phyloP scores from a whole-genome alignment of 2,329 filamentous ascomycete genomes.

The Raffaelea ambrosiae region DNA sequence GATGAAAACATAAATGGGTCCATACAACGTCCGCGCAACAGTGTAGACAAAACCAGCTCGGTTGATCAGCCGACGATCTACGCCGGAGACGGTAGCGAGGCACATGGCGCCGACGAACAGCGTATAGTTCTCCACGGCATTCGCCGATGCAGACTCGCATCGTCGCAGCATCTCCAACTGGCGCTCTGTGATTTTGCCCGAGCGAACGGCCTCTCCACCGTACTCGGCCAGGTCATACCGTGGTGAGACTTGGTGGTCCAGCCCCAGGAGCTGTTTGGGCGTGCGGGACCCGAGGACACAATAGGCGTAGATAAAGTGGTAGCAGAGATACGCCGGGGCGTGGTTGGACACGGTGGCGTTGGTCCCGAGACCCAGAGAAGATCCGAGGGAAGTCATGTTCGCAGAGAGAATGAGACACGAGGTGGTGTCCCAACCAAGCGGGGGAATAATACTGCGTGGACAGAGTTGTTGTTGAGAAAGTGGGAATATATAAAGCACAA shows the following conservation, averaged over 20 bases:
- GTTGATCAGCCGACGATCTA: slow-evolving; percentile 27
- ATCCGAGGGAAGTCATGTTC: no score
- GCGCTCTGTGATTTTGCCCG: slow-evolving; percentile 31
- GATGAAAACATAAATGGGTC: slow-evolving; percentile 28
- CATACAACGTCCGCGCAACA: slow-evolving; percentile 30
- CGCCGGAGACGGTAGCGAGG: slow-evolving; percentile 28
- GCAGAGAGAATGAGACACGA: no score
- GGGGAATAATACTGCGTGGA: no score
- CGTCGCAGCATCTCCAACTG: slow-evolving; percentile 33
- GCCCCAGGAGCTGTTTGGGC: slow-evolving; percentile 29
- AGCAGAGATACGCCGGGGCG: slow-evolving; percentile 23
- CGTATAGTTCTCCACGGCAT: slow-evolving; percentile 32
- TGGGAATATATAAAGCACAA: no score
- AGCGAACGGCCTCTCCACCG: slow-evolving; percentile 30
- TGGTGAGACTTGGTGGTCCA: slow-evolving; percentile 38
- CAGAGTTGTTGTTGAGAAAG: no score
- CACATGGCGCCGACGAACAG: slow-evolving; percentile 28
- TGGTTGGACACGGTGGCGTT: slow-evolving; percentile 10
- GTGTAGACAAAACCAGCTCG: slow-evolving; percentile 29
- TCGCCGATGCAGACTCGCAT: slow-evolving; percentile 35
- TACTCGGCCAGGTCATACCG: slow-evolving; percentile 36
- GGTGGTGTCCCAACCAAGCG: no score
- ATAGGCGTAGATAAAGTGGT: slow-evolving; percentile 35
- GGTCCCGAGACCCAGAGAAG: no score
- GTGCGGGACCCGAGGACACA: slow-evolving; percentile 31